Conservation (phyloP, 768 basidiomycete genomes). For the Myochromella boudieri region DNA sequence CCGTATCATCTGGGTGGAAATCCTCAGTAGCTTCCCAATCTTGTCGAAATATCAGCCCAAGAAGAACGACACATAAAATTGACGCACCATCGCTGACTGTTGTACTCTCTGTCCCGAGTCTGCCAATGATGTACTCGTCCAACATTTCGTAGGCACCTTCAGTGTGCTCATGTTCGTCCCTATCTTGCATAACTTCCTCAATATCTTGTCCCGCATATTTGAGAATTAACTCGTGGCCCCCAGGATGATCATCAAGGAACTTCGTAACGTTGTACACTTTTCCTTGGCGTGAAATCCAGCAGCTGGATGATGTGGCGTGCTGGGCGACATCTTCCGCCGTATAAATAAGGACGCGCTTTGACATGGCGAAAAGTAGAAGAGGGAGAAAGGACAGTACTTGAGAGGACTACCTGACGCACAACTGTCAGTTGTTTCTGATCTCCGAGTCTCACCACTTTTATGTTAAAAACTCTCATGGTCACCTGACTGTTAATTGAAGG, state of each 20-base stretch:
- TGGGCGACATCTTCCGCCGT: slow-evolving; percentile 69
- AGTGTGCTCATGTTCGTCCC: slow-evolving; percentile 83
- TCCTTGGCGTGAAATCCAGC: slow-evolving; percentile 80
- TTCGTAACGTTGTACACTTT: slow-evolving; percentile 89
- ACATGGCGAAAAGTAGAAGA: slow-evolving; percentile 40
- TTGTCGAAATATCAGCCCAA: slow-evolving; percentile 23
- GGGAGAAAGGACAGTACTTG: background rate
- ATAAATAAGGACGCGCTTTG: slow-evolving; percentile 72
- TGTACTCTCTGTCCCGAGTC: slow-evolving; percentile 70
- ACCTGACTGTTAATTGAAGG: slow-evolving; percentile 6
- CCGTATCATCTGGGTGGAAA: slow-evolving; percentile 90
- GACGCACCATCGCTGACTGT: slow-evolving; percentile 77
- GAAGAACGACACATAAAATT: background rate
- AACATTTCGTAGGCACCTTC: slow-evolving; percentile 91
- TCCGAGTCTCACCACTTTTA: slow-evolving; percentile 16
- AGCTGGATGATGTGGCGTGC: slow-evolving; percentile 61
- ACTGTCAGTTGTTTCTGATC: background rate
- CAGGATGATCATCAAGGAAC: slow-evolving; percentile 89
- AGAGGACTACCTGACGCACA: background rate
- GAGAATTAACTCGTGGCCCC: slow-evolving; percentile 90
- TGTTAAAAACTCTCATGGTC: slow-evolving; percentile 13
- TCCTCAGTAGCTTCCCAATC: slow-evolving; percentile 91
- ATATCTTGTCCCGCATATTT: slow-evolving; percentile 85
- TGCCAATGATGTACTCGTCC: slow-evolving; percentile 83
- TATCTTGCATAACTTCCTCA: slow-evolving; percentile 76